Evolutionary conservation across 495 filamentous ascomycete genomes (phyloP).

Genomic region (Darksidea phi): DNA sequence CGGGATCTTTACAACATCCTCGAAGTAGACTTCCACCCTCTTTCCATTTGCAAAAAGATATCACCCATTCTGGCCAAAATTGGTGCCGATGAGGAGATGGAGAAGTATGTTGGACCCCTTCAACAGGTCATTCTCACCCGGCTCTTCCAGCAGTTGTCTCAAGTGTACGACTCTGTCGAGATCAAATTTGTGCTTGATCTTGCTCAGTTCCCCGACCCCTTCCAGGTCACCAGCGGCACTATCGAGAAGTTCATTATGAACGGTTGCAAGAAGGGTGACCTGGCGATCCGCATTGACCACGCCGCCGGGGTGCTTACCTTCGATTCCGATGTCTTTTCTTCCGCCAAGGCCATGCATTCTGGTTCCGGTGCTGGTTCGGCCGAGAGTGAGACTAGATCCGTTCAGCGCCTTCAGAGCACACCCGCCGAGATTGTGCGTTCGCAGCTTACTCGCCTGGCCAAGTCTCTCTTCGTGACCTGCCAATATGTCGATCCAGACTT

Average conservation of each 20-base stretch:
- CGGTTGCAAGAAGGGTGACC: slow-evolving; percentile 98
- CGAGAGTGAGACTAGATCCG: slow-evolving; percentile 77
- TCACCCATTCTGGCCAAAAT: slow-evolving; percentile 94
- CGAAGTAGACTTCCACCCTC: slow-evolving; percentile 97
- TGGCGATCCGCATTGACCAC: slow-evolving; percentile 94
- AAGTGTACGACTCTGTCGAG: slow-evolving; percentile 98
- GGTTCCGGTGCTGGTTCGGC: slow-evolving; percentile 85
- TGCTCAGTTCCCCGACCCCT: slow-evolving; percentile 94
- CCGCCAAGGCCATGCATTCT: slow-evolving; percentile 85
- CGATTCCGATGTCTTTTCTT: slow-evolving; percentile 96
- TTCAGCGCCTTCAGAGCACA: slow-evolving; percentile 94
- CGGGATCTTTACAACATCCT: slow-evolving; percentile 96
- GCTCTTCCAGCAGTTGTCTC: slow-evolving; percentile 97
- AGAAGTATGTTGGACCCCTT: slow-evolving; percentile 89
- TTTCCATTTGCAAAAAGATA: slow-evolving; percentile 99
- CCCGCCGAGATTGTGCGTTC: slow-evolving; percentile 96
- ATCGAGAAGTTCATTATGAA: slow-evolving; percentile 99
- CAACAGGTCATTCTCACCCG: slow-evolving; percentile 98
- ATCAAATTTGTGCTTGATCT: slow-evolving; percentile 90
- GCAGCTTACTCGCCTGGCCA: slow-evolving; percentile 86
- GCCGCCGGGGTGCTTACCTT: slow-evolving; percentile 92
- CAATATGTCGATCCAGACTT: slow-evolving; percentile 91
- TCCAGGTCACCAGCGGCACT: slow-evolving; percentile 84
- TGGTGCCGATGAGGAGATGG: slow-evolving; percentile 91
- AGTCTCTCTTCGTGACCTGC: slow-evolving; percentile 86